Base-by-base conservation (phyloP, 2,329 filamentous ascomycete genomes). In the Aspergillus aculeatinus region DNA sequence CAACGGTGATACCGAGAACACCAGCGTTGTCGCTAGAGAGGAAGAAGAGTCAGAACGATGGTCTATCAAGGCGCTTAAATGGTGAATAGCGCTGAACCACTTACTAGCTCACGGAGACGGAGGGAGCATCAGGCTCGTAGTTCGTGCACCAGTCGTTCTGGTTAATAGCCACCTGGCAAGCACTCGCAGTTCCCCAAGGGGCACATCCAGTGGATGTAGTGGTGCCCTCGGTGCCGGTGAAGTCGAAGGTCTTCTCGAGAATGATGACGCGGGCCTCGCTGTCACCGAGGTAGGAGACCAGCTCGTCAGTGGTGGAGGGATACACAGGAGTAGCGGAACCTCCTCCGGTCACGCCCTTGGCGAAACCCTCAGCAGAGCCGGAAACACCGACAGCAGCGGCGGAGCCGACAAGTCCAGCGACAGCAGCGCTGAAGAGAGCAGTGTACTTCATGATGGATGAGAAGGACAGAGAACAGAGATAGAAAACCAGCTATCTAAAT, bases 111-210 rank as follows among this genome's bases (percentile, higher is more conserved):
- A 74, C 81, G 7, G 75, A 75, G 48, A 77, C 78, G 51, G 76
- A 78, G 33, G 81, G 78, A 2, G 83, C 81, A 39, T 77, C 76
- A 56, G 83, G 76, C 73, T 87, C 77, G 72, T 87, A 84, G 76
- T 87, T 86, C 58, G 71, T 76, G 73, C 85, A 88, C 81, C 83
- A 85, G 68, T 79, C 68, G 69, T 86, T 75, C 76, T 84, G 77
- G 76, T 87, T 84, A 71, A 88, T 87, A 63, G 85, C 83, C 48
- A 81, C 66, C 77, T 88, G 85, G 74, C 86, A 85, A 11, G 60
- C 74, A 2, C 80, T 73, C 11, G 70, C 80, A 27, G 82, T 84
- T 42, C 83, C 84, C 75, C 81, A 85, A 25, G 85, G 85, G 16
- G 84, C 81, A 67, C 86, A 88, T 23, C 60, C 77, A 78, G 48